phyloP scores from a whole-genome alignment of 768 basidiomycete genomes.

The Rubroboletus satanas region DNA sequence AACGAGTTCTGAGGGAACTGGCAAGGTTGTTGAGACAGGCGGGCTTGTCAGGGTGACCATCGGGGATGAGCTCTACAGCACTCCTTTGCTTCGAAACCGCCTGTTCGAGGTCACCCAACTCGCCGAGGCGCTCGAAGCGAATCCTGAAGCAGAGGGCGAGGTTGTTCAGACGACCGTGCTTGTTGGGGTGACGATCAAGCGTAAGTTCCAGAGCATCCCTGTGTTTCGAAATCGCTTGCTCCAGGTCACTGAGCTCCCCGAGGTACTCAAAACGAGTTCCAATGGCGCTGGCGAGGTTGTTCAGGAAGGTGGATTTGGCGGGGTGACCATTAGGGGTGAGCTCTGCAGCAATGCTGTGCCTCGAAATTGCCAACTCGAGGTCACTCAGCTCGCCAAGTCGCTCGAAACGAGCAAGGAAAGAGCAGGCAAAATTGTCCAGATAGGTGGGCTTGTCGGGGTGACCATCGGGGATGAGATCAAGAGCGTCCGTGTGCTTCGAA shows the following conservation, averaged over 20 bases:
- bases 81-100: not conserved
- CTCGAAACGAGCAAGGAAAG: not conserved
- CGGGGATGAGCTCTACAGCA: too few relatives aligned
- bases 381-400: not conserved
- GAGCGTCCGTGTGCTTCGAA: not conserved
- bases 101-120: not conserved
- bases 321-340: not conserved
- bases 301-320: not conserved
- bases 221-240: not conserved
- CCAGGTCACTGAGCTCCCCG: too few relatives aligned
- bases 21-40: too few relatives aligned
- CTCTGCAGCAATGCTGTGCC: not conserved
- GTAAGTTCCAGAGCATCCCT: not conserved
- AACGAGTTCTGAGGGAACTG: too few relatives aligned
- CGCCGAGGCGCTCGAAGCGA: not conserved
- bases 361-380: not conserved
- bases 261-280: too few relatives aligned
- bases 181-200: not conserved
- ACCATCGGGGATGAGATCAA: not conserved
- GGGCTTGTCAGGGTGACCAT: too few relatives aligned
- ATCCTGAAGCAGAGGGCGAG: not conserved
- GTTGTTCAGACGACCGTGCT: not conserved
- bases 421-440: not conserved
- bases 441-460: not conserved
- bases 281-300: not conserved